Evolutionary conservation across 306 rosid genomes (phyloP).

Genomic region (Castanea mollissima): DNA sequence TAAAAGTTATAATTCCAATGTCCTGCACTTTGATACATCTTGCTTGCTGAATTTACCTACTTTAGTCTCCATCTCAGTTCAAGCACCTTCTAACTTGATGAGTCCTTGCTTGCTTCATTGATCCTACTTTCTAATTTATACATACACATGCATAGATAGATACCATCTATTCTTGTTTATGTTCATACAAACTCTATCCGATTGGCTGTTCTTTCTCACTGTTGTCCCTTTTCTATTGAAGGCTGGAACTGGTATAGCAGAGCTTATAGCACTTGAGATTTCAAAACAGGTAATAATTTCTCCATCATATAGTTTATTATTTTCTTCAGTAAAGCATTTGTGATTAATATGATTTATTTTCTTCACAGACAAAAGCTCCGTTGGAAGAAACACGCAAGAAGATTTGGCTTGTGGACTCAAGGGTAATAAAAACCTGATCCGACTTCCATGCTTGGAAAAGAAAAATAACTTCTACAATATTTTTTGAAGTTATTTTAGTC

Average conservation of each 20-base stretch:
- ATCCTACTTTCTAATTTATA: neutral
- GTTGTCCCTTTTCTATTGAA: constrained; percentile 43
- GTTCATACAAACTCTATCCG: neutral
- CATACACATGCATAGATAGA: neutral
- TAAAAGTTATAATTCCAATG: neutral
- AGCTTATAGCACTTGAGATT: constrained; percentile 92
- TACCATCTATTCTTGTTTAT: neutral
- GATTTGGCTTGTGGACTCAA: constrained; percentile 97
- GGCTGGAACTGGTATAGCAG: constrained; percentile 99
- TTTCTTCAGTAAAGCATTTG: constrained; percentile 8
- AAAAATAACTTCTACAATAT: neutral
- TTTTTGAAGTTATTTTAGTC: neutral
- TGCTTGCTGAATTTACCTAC: neutral
- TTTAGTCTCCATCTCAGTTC: neutral
- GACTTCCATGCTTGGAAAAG: constrained; percentile 2
- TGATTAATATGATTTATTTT: constrained; percentile 3
- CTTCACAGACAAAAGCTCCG: constrained; percentile 68
- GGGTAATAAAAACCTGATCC: constrained; percentile 41
- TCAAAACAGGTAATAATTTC: constrained; percentile 71
- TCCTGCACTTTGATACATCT: neutral
- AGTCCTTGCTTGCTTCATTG: constrained; percentile 1
- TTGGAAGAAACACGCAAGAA: constrained; percentile 86
- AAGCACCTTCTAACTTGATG: neutral
- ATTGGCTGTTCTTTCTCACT: constrained; percentile 31
- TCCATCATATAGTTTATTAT: neutral